Percentiles rank a stretch among this genome's conserved stretches.
These are phyloP conservation scores for Mariannaea sp. DNA, from an alignment of 2,329 filamentous ascomycete genomes.

Conservation along the genomic window DNA sequence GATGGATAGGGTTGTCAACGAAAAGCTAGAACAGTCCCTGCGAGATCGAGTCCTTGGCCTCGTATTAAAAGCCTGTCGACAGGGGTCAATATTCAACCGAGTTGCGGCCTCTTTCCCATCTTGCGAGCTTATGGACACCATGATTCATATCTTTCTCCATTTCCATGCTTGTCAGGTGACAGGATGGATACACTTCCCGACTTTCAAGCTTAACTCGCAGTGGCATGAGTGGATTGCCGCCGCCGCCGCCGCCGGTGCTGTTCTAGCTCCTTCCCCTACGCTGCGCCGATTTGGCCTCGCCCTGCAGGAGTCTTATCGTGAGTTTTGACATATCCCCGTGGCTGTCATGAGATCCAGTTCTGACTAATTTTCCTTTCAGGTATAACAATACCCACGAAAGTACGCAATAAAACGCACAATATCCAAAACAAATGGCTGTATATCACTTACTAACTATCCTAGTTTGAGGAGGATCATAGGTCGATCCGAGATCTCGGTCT, in stretches of 20 bases:
- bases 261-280: slow-evolving; percentile 60
- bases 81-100: slow-evolving; percentile 52
- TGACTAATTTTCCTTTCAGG: slow-evolving; percentile 27
- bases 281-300: slow-evolving; percentile 65
- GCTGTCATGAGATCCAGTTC: background rate
- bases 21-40: slow-evolving; percentile 51
- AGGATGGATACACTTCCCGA: slow-evolving; percentile 65
- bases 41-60: slow-evolving; percentile 69
- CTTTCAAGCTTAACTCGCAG: slow-evolving; percentile 59
- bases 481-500: slow-evolving; percentile 53
- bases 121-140: slow-evolving; percentile 62
- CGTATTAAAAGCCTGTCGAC: slow-evolving; percentile 63
- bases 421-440: too few species aligned
- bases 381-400: slow-evolving; percentile 39
- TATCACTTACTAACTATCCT: slow-evolving; percentile 11
- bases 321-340: slow-evolving; percentile 20
- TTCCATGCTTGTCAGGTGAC: slow-evolving; percentile 61
- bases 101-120: slow-evolving; percentile 67
- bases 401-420: slow-evolving; percentile 24
- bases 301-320: slow-evolving; percentile 57
- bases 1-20: slow-evolving; percentile 47
- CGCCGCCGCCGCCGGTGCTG: slow-evolving; percentile 65
- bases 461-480: slow-evolving; percentile 57
- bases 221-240: slow-evolving; percentile 64
- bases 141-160: slow-evolving; percentile 65